Evolutionary conservation across 1,284 basidiomycete genomes (phyloP), one percentile per base, ranked within the genome.

Genomic region (Trametes pubescens): DNA sequence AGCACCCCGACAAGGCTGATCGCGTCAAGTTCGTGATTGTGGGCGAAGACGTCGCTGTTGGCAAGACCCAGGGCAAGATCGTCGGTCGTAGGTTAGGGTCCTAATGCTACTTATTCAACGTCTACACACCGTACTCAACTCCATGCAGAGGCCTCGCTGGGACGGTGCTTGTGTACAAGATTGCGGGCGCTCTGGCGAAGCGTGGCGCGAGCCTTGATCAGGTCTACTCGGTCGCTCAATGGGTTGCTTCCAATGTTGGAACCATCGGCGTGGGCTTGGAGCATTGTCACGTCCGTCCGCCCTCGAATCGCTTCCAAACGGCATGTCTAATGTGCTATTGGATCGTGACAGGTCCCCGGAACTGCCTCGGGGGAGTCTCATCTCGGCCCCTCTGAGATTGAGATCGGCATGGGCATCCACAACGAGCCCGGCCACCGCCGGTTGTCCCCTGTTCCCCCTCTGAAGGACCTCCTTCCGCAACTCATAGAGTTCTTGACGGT

Each of bases 231-330:
- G 71, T 91, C 11, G 91, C 94, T 0, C 82, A 91, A 74, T 89
- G 86, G 78, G 84, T 91, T 35, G 82, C 90, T 0, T 81, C 84
- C 10, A 83, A 84, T 51, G 76, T 92, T 16, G 95, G 87, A 6
- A 96, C 95, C 1, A 89, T 97, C 66, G 96, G 96, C 49, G 91
- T 92, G 52, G 94, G 93, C n/a, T 84, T 97, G 49, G 95, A 95
- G 51, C 96, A 98, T 77, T 95, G 93, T 70, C 94, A 97, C 77
- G 94, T 95, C 72, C 40, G 80, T 69, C 32, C 51, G 18, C 40
- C 18, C 63, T 35, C 8, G 40, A 18, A 43, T 22, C 37, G 35
- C 24, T 52, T 24, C 32, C 13, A 43, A 18, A 6, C 43, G n/a
- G 35, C 3, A 3, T 29, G 34, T 56, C 14, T 53, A 14, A 44